A percentile compares a stretch with the other conserved stretches of the same genome.
Evolutionary conservation across 306 rosid species (phyloP).

Genomic region (Amphicarpaea edgeworthii): DNA sequence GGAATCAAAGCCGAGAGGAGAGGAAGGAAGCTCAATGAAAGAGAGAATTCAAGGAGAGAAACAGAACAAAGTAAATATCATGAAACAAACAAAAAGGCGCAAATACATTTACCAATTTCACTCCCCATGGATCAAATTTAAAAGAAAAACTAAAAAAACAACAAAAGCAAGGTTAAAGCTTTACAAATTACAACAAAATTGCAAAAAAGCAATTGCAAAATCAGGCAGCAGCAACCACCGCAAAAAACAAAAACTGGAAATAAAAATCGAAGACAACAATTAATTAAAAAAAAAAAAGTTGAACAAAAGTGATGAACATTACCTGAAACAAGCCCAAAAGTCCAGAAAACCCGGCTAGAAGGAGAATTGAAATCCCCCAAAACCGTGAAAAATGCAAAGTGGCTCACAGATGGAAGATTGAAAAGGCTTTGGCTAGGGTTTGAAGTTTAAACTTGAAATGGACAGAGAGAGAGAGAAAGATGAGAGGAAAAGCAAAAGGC

Average conservation of each 20-base stretch:
- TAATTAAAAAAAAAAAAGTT: not conserved
- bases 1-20: not conserved
- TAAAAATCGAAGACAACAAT: not conserved
- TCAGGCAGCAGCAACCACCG: not conserved
- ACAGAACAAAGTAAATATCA: not conserved
- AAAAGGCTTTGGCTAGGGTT: slow-evolving; percentile 48
- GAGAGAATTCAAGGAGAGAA: not conserved
- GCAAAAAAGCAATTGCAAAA: slow-evolving; percentile 10
- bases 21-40: slow-evolving; percentile 25
- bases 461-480: not conserved
- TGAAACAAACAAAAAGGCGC: not conserved
- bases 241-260: not conserved
- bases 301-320: slow-evolving; percentile 25
- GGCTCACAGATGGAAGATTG: not conserved
- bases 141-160: not conserved
- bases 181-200: slow-evolving; percentile 21
- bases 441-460: slow-evolving; percentile 38
- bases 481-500: slow-evolving; percentile 13
- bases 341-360: not conserved
- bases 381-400: not conserved
- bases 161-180: not conserved
- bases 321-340: slow-evolving; percentile 43
- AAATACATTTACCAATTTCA: not conserved
- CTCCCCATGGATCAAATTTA: slow-evolving; percentile 38
- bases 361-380: slow-evolving; percentile 13